Percentiles rank a stretch among this genome's conserved stretches.
Conservation (phyloP, 306 rosid species). For the Begonia loranthoides region DNA sequence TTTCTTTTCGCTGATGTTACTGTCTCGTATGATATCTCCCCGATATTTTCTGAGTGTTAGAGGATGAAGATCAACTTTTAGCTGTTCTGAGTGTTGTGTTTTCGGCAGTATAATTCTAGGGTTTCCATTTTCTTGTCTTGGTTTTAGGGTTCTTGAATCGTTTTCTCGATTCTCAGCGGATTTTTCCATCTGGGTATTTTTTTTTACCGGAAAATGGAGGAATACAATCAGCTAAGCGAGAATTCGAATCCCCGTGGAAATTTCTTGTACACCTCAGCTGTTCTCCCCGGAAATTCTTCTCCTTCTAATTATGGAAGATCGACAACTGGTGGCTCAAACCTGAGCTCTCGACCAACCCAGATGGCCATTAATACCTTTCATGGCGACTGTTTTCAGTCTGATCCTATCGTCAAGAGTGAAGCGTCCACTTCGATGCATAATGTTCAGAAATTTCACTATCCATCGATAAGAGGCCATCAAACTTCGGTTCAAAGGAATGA, state of each 20-base stretch:
- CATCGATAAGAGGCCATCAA: constrained; percentile 39
- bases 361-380: constrained; percentile 37
- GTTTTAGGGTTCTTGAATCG: constrained; percentile 11
- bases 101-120: neutral
- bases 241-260: constrained; percentile 44
- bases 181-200: neutral
- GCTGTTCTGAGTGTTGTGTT: no score
- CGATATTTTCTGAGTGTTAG: no score
- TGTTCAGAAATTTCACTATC: constrained; percentile 38
- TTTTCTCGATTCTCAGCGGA: constrained; percentile 2
- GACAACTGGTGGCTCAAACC: constrained; percentile 1
- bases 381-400: constrained; percentile 38
- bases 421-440: constrained; percentile 38
- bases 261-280: constrained; percentile 50
- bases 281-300: constrained; percentile 17
- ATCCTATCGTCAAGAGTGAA: constrained; percentile 49
- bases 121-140: neutral
- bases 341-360: constrained; percentile 9
- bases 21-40: no score
- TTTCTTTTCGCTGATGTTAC: no score
- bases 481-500: constrained; percentile 16
- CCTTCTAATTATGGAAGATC: constrained; percentile 30
- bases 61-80: no score
- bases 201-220: no score
- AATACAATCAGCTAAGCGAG: constrained; percentile 45